A percentile compares a stretch with the other conserved stretches of the same genome.
These are phyloP conservation scores for Verticillium zaregamsianum DNA, from an alignment of 2,329 filamentous ascomycete species.

Conservation along the genomic window DNA sequence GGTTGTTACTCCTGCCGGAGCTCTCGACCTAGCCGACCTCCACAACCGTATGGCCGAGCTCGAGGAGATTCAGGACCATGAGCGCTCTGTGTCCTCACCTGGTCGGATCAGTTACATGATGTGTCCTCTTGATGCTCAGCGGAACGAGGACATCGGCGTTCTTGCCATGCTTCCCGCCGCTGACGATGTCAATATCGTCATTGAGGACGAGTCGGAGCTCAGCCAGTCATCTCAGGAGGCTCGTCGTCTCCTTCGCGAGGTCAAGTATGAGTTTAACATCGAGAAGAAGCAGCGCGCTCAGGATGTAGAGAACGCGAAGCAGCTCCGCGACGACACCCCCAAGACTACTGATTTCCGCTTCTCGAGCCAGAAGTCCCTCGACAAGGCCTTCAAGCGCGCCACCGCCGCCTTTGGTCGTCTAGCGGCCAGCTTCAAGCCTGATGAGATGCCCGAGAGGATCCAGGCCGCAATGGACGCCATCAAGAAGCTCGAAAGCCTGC, in stretches of 20 bases:
- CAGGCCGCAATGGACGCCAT: not conserved
- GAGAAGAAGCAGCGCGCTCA: not conserved
- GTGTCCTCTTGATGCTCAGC: not conserved
- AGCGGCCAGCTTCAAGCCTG: not conserved
- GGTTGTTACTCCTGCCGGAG: too few species aligned
- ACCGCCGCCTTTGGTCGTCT: not conserved
- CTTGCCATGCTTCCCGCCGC: not conserved
- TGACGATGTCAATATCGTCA: not conserved
- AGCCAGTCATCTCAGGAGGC: not conserved
- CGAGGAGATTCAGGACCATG: not conserved
- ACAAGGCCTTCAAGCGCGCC: not conserved
- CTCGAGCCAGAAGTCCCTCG: not conserved
- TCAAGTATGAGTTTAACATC: not conserved
- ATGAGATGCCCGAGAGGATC: not conserved
- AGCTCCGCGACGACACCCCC: not conserved
- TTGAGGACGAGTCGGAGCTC: not conserved
- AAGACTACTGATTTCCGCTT: not conserved
- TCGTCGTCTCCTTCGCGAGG: not conserved
- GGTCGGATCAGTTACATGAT: not conserved
- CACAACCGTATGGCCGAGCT: not conserved
- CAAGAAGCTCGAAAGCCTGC: not conserved
- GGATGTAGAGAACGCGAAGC: not conserved
- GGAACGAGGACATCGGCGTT: not conserved
- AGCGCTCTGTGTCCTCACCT: not conserved
- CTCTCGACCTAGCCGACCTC: not conserved